Evolutionary conservation across 2,329 filamentous ascomycete genomes (phyloP).

Genomic region (Cladosporium colombiae): DNA sequence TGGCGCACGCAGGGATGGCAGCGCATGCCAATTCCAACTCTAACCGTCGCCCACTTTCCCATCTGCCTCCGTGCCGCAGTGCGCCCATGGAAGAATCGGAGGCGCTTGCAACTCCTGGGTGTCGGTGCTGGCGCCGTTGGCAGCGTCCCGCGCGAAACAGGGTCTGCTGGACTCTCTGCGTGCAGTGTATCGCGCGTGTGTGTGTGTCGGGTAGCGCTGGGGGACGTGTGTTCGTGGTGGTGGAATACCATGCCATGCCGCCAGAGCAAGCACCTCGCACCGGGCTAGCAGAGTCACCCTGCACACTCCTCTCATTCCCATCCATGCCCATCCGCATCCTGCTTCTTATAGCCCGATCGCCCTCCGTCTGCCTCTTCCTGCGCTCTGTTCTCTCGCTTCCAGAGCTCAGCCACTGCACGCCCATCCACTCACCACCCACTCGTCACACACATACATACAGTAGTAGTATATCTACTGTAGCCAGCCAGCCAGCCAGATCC

Average conservation of each 20-base stretch:
- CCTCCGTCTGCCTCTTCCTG: not conserved
- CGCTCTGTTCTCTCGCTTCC: conserved; percentile 6
- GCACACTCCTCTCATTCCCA: conserved; percentile 5
- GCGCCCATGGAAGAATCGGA: conserved; percentile 20
- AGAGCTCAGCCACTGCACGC: conserved; percentile 8
- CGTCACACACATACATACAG: not conserved
- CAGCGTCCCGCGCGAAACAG: conserved; percentile 16
- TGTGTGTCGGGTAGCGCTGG: conserved; percentile 19
- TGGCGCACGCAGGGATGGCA: conserved; percentile 19
- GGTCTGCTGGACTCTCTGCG: conserved; percentile 17
- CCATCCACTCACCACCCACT: not conserved
- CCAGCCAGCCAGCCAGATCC: conserved; percentile 8
- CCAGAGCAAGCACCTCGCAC: not conserved
- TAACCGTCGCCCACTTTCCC: conserved; percentile 19
- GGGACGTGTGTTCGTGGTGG: conserved; percentile 2
- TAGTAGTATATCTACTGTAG: not conserved
- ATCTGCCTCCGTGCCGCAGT: conserved; percentile 19
- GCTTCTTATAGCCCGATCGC: conserved; percentile 1
- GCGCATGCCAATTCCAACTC: conserved; percentile 21
- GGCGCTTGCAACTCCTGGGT: conserved; percentile 15
- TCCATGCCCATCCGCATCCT: conserved; percentile 2
- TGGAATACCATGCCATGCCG: conserved; percentile 18
- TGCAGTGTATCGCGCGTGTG: not conserved
- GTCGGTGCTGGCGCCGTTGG: conserved; percentile 17
- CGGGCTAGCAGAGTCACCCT: conserved; percentile 15